Percentiles rank a stretch among this genome's conserved stretches.
These are phyloP conservation scores for Cytauxzoon felis DNA, from an alignment of 169 alveolate species.

Conservation along the genomic window DNA sequence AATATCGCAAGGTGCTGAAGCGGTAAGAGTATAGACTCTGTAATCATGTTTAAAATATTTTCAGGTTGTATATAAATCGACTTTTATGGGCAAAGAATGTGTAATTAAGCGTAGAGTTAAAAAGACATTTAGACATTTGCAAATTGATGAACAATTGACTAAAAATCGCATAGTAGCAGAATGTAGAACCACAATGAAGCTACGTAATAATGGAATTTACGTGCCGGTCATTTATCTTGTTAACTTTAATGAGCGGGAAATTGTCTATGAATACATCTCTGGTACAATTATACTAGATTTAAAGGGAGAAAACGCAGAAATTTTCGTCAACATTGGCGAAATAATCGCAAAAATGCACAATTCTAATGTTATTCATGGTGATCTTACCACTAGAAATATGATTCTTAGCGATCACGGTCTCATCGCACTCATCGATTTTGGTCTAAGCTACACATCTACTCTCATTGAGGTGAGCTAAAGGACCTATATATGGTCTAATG, in stretches of 20 bases:
- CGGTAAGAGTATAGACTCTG: slow-evolving; percentile 16
- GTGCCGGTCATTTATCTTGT: slow-evolving; percentile 71
- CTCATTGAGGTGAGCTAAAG: slow-evolving; percentile 61
- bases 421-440: slow-evolving; percentile 68
- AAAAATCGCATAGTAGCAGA: slow-evolving; percentile 64
- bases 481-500: neutral
- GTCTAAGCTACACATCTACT: slow-evolving; percentile 67
- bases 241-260: slow-evolving; percentile 55
- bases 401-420: slow-evolving; percentile 49
- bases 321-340: slow-evolving; percentile 29
- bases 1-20: slow-evolving; percentile 62
- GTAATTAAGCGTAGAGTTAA: slow-evolving; percentile 59
- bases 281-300: slow-evolving; percentile 58
- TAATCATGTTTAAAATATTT: neutral
- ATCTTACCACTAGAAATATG: slow-evolving; percentile 71
- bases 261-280: slow-evolving; percentile 60
- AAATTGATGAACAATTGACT: slow-evolving; percentile 58
- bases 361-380: slow-evolving; percentile 73
- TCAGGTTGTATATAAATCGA: slow-evolving; percentile 5
- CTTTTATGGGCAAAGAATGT: slow-evolving; percentile 55
- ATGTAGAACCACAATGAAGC: slow-evolving; percentile 50
- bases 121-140: slow-evolving; percentile 65
- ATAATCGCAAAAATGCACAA: slow-evolving; percentile 72
- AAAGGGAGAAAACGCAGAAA: slow-evolving; percentile 28
- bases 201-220: slow-evolving; percentile 61